Conservation (phyloP, 192 early-diverging fungal species). For the Backusella liffmaniae region DNA sequence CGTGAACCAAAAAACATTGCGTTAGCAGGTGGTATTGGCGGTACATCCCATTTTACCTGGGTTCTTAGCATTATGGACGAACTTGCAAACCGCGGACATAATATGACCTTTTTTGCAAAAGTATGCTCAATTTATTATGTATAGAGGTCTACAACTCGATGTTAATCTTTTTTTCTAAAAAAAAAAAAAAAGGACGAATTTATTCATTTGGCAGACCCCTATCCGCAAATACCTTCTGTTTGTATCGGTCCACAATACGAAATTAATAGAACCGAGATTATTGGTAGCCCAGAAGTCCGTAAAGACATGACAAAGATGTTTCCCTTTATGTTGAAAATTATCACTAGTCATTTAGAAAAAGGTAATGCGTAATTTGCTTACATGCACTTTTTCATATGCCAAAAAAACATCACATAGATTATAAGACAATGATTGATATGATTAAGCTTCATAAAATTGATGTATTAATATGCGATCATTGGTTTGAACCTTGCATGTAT, state of each 20-base stretch:
- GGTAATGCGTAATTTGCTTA: neutral
- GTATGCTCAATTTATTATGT: neutral
- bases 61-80: conserved; percentile 1
- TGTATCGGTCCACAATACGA: neutral
- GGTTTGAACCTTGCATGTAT: conserved; percentile 15
- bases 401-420: neutral
- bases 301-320: neutral
- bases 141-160: neutral
- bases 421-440: neutral
- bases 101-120: neutral
- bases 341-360: neutral
- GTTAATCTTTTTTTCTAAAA: too few relatives aligned
- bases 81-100: conserved; percentile 4
- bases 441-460: neutral
- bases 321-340: neutral
- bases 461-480: conserved; percentile 21
- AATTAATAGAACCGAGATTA: neutral
- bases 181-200: neutral
- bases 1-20: conserved; percentile 10
- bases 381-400: neutral
- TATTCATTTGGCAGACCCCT: neutral
- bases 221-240: neutral
- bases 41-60: conserved; percentile 1
- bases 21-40: neutral
- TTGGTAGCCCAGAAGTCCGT: neutral